Evolutionary conservation across 169 alveolate genomes (phyloP).

Genomic region (Plasmodium cynomolgi): DNA sequence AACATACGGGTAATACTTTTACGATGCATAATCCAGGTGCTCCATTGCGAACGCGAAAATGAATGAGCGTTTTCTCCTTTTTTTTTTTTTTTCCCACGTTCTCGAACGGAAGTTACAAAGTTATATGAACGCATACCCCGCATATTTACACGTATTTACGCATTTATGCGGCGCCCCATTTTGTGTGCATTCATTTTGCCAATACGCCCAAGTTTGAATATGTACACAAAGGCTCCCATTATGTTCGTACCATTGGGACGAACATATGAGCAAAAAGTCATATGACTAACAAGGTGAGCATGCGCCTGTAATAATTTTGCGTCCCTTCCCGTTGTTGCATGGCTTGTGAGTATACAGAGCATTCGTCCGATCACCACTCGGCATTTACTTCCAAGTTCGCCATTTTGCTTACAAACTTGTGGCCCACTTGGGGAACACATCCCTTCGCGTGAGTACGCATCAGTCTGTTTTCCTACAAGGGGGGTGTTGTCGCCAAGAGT

Average conservation of each 20-base stretch:
- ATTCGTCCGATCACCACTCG: background rate
- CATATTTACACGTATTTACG: background rate
- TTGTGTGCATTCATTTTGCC: background rate
- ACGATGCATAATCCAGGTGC: background rate
- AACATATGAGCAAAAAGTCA: background rate
- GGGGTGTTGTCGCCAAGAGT: background rate
- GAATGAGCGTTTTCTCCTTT: background rate
- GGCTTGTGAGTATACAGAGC: background rate
- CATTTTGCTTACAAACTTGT: background rate
- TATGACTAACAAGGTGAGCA: background rate
- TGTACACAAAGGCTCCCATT: background rate
- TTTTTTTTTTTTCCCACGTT: background rate
- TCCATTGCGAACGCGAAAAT: background rate
- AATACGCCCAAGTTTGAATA: background rate
- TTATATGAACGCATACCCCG: background rate
- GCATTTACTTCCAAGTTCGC: background rate
- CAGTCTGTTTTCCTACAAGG: background rate
- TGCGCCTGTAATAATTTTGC: background rate
- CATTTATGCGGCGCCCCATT: background rate
- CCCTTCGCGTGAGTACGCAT: background rate
- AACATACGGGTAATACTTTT: background rate
- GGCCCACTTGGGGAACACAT: background rate
- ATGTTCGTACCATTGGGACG: background rate
- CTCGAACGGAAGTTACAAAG: background rate
- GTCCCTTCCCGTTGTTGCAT: background rate